Conservation (phyloP, 176 grass and related monocot species). For the Oryza glumipatula region DNA sequence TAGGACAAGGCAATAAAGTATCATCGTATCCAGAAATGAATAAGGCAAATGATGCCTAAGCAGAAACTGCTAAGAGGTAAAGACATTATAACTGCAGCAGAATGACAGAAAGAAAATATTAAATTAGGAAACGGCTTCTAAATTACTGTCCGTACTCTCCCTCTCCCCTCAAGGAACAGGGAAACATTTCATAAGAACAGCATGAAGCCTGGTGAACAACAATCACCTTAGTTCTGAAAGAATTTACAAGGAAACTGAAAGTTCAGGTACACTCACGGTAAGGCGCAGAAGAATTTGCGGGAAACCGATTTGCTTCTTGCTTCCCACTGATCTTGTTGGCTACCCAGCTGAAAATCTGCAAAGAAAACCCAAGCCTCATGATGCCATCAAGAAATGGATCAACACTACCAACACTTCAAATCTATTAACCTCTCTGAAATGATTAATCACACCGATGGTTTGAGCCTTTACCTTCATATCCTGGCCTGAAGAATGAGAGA, state of each 20-base stretch:
- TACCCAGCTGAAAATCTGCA: conserved; percentile 76
- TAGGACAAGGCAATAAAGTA: neutral
- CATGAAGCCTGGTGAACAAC: neutral
- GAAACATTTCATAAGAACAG: neutral
- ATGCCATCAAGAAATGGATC: neutral
- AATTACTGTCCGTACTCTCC: neutral
- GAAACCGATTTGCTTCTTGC: conserved; percentile 49
- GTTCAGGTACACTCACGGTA: conserved; percentile 46
- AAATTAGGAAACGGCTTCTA: conserved; percentile 16
- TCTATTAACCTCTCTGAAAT: neutral
- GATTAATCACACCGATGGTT: neutral
- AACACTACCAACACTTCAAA: neutral
- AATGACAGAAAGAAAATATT: neutral
- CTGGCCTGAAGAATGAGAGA: neutral
- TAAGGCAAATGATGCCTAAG: neutral
- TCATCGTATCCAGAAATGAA: neutral
- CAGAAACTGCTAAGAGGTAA: neutral
- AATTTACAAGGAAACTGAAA: neutral
- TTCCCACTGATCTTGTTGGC: conserved; percentile 61
- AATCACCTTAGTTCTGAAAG: neutral
- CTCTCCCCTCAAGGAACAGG: neutral
- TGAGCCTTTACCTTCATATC: conserved; percentile 51
- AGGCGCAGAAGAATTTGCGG: conserved; percentile 15
- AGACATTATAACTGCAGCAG: neutral
- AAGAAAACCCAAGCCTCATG: neutral